Evolutionary conservation across 345 rosid species (phyloP), one percentile per base, ranked within the genome.

Genomic region (Carallia pectinifolia): DNA sequence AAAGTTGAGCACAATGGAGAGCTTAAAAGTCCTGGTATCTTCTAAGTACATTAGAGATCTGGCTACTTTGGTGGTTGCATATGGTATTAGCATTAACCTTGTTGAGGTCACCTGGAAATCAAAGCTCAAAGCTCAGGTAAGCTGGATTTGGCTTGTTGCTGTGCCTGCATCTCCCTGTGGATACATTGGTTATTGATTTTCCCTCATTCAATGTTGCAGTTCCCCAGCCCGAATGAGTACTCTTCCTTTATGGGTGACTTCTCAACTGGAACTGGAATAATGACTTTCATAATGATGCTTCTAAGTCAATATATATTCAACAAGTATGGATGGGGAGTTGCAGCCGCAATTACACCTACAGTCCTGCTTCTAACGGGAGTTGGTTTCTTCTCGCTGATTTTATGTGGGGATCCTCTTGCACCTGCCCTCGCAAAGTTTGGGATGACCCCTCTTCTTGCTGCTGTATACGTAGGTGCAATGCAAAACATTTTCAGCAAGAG

Each of bases 401-500:
- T 94, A 40, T 91, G 91, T 55, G 97, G 98, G 1, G 88, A 62
- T 64, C 97, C 98, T 33, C 62, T 94, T 6, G 85, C 85, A 66
- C 97, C 96, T 31, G 59, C 85, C 4, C 86, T 95, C 47, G 84
- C 89, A 30, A 80, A 82, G 75, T 86, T 88, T 13, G 97, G 99
- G 68, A 81, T 95, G 93, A 91, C 96, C 66, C 97, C 97, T 31
- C 89, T 95, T 78, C 96, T 95, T 50, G 96, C 97, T 9, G 97
- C 99, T 6, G 99, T 95, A 36, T 95, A 90, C 6, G 97, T 95
- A 37, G 99, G 99, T 60, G 99, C 99, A 31, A 39, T 95, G 83
- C 97, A 91, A 83, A 95, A 95, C 76, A 95, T 95, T 78, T 95
- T 95, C 93, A 95, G 98, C 87, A 94, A 94, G 90, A 94, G 98